A percentile compares a stretch with the other conserved stretches of the same genome.
phyloP scores from a whole-genome alignment of 2,329 filamentous ascomycete genomes.

The Aaosphaeria arxii region DNA sequence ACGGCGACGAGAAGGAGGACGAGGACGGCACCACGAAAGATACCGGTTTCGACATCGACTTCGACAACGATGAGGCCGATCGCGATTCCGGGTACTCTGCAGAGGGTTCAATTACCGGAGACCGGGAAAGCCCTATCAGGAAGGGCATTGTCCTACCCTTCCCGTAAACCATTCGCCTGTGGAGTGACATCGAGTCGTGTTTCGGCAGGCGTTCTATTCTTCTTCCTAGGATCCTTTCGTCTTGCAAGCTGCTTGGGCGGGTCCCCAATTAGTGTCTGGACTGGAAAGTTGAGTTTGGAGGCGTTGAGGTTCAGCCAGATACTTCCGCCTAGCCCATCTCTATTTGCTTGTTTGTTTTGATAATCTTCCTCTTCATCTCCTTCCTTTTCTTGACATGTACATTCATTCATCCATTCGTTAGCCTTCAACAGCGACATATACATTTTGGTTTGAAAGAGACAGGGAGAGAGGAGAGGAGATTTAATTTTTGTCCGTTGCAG shows the following conservation, averaged over 20 bases:
- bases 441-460: no score
- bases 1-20: slow-evolving; percentile 44
- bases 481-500: neutral
- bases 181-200: neutral
- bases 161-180: slow-evolving; percentile 9
- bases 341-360: no score
- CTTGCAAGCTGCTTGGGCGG: slow-evolving; percentile 22
- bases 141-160: slow-evolving; percentile 35
- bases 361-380: neutral
- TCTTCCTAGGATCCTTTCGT: slow-evolving; percentile 10
- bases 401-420: neutral
- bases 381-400: slow-evolving; percentile 1
- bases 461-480: no score
- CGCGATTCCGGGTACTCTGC: slow-evolving; percentile 41
- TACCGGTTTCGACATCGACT: slow-evolving; percentile 86
- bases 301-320: neutral
- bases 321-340: no score
- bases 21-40: slow-evolving; percentile 49
- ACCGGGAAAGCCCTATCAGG: slow-evolving; percentile 30
- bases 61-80: slow-evolving; percentile 65
- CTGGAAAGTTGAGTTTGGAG: no score
- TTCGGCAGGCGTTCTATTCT: slow-evolving; percentile 1
- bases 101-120: slow-evolving; percentile 34
- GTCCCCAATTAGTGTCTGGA: slow-evolving; percentile 11
- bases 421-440: neutral